Conservation (phyloP, 495 filamentous ascomycete genomes). For the Aspergillus ellipticus region DNA sequence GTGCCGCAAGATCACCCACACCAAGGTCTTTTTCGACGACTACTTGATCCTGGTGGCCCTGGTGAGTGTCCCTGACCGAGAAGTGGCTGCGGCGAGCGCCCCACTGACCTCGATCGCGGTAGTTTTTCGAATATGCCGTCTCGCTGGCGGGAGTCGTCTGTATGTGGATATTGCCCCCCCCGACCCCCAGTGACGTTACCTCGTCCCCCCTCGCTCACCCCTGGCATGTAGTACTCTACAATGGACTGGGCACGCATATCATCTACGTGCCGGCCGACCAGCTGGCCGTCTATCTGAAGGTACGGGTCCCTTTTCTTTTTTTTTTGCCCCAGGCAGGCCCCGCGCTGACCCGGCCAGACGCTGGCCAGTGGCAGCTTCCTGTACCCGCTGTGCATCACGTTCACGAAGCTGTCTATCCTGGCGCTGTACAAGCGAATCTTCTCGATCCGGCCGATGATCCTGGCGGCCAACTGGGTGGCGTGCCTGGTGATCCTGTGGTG, state of each 20-base stretch:
- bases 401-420: constrained; percentile 43
- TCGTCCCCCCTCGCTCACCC: background rate
- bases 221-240: constrained; percentile 9
- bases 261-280: constrained; percentile 2
- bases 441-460: constrained; percentile 22
- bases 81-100: background rate
- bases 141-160: constrained; percentile 14
- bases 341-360: background rate
- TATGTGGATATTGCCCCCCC: constrained; percentile 1
- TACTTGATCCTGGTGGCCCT: constrained; percentile 13
- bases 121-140: constrained; percentile 14
- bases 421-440: constrained; percentile 41
- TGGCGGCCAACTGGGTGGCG: constrained; percentile 24
- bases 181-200: background rate
- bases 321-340: too few relatives aligned
- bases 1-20: constrained; percentile 10
- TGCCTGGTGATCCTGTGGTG: constrained; percentile 33
- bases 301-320: background rate
- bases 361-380: constrained; percentile 16
- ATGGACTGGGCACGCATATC: constrained; percentile 16
- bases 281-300: constrained; percentile 13
- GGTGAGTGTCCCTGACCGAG: background rate
- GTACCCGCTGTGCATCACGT: constrained; percentile 27
- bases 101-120: background rate
- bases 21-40: constrained; percentile 16